phyloP scores from a whole-genome alignment of 2,329 filamentous ascomycete species.

The Aureobasidium sp. region DNA sequence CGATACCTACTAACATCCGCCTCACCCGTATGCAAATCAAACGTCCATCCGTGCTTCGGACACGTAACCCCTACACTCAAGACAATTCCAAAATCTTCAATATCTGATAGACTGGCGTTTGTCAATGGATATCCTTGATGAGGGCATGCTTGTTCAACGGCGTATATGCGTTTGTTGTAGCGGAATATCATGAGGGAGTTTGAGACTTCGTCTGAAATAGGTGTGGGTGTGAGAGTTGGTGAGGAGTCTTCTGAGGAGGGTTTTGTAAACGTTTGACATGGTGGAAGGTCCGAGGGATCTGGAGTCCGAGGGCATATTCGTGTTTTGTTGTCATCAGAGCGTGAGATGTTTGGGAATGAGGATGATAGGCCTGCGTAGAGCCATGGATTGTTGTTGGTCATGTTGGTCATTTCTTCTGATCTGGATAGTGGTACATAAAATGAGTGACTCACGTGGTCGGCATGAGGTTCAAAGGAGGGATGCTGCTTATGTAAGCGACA shows the following conservation, averaged over 20 bases:
- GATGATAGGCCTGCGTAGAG: slow-evolving; percentile 61
- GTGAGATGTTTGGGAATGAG: slow-evolving; percentile 61
- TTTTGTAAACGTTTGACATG: slow-evolving; percentile 64
- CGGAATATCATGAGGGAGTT: slow-evolving; percentile 65
- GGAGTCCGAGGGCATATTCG: slow-evolving; percentile 31
- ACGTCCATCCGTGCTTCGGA: slow-evolving; percentile 77
- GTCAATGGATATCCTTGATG: slow-evolving; percentile 74
- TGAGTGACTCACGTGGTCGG: slow-evolving; percentile 1
- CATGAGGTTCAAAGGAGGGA: neutral
- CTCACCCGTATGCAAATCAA: slow-evolving; percentile 70
- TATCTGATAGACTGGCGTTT: slow-evolving; percentile 69
- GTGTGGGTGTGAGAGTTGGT: slow-evolving; percentile 17
- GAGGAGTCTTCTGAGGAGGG: neutral
- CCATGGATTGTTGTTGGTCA: slow-evolving; percentile 48
- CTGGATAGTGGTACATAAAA: neutral
- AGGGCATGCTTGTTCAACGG: slow-evolving; percentile 76
- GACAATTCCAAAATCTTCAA: slow-evolving; percentile 75
- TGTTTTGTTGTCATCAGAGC: slow-evolving; percentile 47
- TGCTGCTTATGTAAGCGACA: neutral
- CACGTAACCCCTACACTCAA: slow-evolving; percentile 71
- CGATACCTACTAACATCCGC: slow-evolving; percentile 69
- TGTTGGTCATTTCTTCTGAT: slow-evolving; percentile 4
- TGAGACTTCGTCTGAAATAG: slow-evolving; percentile 48
- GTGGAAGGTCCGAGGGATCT: slow-evolving; percentile 21
- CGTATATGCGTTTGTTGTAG: slow-evolving; percentile 70